Evolutionary conservation across 805 yeast genomes (phyloP).

Genomic region (Spathaspora arborariae): DNA sequence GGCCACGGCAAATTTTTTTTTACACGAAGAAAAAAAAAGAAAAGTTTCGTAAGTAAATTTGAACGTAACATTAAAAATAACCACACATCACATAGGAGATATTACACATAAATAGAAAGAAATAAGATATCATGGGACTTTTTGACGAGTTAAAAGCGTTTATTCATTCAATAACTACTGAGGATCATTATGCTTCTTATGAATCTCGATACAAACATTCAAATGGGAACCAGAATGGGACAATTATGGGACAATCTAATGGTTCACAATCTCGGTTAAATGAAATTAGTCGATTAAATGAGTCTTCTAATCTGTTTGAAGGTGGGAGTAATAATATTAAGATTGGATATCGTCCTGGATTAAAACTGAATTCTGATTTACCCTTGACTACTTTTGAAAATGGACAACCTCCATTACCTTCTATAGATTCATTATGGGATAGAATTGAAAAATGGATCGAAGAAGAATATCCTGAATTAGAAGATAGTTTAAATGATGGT

Average conservation of each 20-base stretch:
- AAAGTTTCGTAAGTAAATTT: neutral
- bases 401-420: conserved; percentile 50
- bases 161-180: conserved; percentile 50
- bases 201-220: conserved; percentile 17
- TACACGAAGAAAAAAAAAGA: neutral
- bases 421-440: conserved; percentile 41
- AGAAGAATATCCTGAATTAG: conserved; percentile 44
- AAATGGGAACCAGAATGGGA: no score
- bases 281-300: conserved; percentile 17
- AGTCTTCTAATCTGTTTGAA: conserved; percentile 26
- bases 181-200: conserved; percentile 57
- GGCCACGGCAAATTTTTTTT: neutral
- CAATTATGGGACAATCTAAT: conserved; percentile 8
- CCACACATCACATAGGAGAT: neutral
- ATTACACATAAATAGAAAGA: neutral
- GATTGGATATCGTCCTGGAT: conserved; percentile 40
- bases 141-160: conserved; percentile 37
- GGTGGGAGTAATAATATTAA: conserved; percentile 12
- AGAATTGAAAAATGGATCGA: conserved; percentile 41
- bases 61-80: neutral
- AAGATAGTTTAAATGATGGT: conserved; percentile 39
- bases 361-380: conserved; percentile 39
- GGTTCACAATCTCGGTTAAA: conserved; percentile 31
- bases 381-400: conserved; percentile 43
- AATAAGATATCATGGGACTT: conserved; percentile 27